phyloP scores from a whole-genome alignment of 164 flowering plant species.

The Vitis amurensis region DNA sequence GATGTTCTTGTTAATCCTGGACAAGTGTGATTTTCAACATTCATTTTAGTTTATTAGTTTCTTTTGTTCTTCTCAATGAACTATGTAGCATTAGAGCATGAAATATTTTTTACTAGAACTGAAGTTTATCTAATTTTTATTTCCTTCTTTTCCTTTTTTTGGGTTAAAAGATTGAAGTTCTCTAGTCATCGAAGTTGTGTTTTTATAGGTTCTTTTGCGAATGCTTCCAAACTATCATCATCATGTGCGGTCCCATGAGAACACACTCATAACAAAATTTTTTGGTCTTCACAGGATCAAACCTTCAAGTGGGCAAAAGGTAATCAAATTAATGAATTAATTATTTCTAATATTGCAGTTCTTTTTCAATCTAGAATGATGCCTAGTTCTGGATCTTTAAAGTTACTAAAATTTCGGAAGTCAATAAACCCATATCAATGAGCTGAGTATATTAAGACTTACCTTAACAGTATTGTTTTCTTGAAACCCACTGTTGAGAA shows the following conservation, averaged over 20 bases:
- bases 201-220: constrained; percentile 77
- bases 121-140: neutral
- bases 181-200: constrained; percentile 17
- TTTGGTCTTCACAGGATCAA: constrained; percentile 98
- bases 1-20: too few relatives aligned
- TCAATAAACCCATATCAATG: neutral
- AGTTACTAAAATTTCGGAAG: too few relatives aligned
- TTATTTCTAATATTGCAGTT: neutral
- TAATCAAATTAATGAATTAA: constrained; percentile 20
- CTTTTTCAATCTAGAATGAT: neutral
- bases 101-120: neutral
- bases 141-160: neutral
- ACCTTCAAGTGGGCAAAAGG: constrained; percentile 99
- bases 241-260: constrained; percentile 85
- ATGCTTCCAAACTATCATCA: constrained; percentile 92
- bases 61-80: neutral
- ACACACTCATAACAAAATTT: constrained; percentile 93
- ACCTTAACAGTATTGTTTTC: neutral
- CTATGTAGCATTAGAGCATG: neutral
- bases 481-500: neutral
- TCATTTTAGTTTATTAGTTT: too few relatives aligned
- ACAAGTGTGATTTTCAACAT: too few relatives aligned
- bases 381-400: neutral
- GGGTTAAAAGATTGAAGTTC: too few relatives aligned
- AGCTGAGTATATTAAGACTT: neutral